Percentiles rank a stretch among this genome's conserved stretches.
Conservation (phyloP, 169 alveolate species). For the Theileria parva region DNA sequence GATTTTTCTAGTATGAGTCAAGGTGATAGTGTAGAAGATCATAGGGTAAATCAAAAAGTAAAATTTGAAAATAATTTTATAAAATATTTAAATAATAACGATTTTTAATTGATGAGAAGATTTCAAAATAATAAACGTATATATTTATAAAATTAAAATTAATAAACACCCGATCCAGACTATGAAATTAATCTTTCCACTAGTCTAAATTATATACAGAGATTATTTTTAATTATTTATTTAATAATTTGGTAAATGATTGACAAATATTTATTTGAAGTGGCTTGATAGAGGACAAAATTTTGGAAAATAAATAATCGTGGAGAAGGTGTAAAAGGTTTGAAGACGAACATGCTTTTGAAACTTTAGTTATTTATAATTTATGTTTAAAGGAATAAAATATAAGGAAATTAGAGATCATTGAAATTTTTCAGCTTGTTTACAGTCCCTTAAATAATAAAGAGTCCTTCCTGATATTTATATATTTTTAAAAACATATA, state of each 20-base stretch:
- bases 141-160: too few relatives aligned
- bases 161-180: background rate
- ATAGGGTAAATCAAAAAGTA: background rate
- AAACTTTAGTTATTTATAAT: too few relatives aligned
- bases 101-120: background rate
- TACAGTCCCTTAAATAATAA: background rate
- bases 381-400: background rate
- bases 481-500: too few relatives aligned
- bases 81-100: background rate
- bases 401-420: background rate
- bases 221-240: background rate
- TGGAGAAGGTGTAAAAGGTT: background rate
- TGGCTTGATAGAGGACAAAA: background rate
- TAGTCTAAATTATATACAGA: background rate
- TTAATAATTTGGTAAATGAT: too few relatives aligned
- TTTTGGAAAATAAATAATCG: background rate
- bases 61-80: too few relatives aligned
- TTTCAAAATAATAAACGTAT: too few relatives aligned
- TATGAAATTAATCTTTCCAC: background rate
- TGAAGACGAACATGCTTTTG: background rate
- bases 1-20: background rate
- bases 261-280: too few relatives aligned
- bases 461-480: background rate
- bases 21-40: background rate
- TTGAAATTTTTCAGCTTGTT: background rate